Conservation (phyloP, 768 basidiomycete genomes). For the Macrolepiota fuliginosa region DNA sequence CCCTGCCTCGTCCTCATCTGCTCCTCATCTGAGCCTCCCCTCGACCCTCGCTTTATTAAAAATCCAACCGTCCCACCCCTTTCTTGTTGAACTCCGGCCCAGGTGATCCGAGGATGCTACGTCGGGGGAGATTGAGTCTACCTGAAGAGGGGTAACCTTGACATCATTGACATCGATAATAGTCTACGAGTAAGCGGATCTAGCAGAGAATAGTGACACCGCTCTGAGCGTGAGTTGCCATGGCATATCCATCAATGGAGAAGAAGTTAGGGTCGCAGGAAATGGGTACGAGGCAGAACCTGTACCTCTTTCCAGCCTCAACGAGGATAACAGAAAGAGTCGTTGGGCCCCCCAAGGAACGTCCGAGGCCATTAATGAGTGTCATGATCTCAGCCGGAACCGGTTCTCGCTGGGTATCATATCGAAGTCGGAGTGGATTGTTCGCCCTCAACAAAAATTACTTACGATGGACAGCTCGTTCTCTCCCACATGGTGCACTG, state of each 20-base stretch:
- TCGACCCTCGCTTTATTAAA: conserved; percentile 26
- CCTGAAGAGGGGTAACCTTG: conserved; percentile 32
- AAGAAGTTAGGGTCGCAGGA: conserved; percentile 47
- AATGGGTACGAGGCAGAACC: conserved; percentile 45
- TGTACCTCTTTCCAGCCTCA: conserved; percentile 34
- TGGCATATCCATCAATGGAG: conserved; percentile 42
- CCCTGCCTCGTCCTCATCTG: too few species aligned
- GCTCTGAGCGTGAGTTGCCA: conserved; percentile 21
- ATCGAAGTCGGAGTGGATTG: too few species aligned
- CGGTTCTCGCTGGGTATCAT: too few species aligned
- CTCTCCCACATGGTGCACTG: too few species aligned
- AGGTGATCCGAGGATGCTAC: too few species aligned
- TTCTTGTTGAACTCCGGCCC: too few species aligned
- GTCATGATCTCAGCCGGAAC: conserved; percentile 31
- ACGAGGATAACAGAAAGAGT: conserved; percentile 39
- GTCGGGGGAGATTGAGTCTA: conserved; percentile 40
- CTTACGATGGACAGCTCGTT: too few species aligned
- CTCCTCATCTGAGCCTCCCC: too few species aligned
- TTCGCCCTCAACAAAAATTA: too few species aligned
- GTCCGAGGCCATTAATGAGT: conserved; percentile 50
- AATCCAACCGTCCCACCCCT: too few species aligned
- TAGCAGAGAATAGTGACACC: background rate
- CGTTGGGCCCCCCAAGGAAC: conserved; percentile 33
- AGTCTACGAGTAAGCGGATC: conserved; percentile 20
- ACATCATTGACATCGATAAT: conserved; percentile 41